Percentiles rank a stretch among this genome's conserved stretches.
These are phyloP conservation scores for Candida yuanshanica DNA, from an alignment of 805 yeast species.

Conservation along the genomic window DNA sequence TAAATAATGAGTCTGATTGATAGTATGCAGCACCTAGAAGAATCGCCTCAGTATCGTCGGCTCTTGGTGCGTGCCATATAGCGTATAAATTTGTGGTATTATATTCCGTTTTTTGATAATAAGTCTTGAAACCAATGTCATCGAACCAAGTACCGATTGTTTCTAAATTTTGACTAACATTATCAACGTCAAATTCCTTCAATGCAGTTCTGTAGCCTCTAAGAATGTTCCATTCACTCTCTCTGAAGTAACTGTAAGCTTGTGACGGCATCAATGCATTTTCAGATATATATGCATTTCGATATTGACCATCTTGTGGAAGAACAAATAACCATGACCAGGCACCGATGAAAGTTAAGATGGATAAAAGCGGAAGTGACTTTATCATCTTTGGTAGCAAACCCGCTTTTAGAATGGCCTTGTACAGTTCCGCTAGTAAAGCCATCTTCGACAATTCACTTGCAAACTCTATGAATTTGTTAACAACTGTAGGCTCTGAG, in stretches of 20 bases:
- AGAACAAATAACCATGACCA: constrained; percentile 53
- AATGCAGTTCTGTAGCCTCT: constrained; percentile 67
- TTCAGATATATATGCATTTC: constrained; percentile 85
- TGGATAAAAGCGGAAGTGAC: constrained; percentile 38
- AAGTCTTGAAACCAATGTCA: constrained; percentile 68
- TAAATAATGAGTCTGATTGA: constrained; percentile 56
- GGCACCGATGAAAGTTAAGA: constrained; percentile 40
- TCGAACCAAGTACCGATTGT: constrained; percentile 53
- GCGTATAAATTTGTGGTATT: constrained; percentile 62
- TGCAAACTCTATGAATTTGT: too few species aligned
- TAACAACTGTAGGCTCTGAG: too few species aligned
- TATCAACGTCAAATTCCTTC: constrained; percentile 27
- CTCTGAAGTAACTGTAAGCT: constrained; percentile 86
- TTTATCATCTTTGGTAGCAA: constrained; percentile 40
- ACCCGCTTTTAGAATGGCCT: constrained; percentile 38
- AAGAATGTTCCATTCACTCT: constrained; percentile 88
- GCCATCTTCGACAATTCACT: too few species aligned
- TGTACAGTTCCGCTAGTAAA: constrained; percentile 38
- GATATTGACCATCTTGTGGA: constrained; percentile 77
- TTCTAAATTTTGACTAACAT: constrained; percentile 33
- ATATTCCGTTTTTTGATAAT: constrained; percentile 31
- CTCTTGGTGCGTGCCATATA: constrained; percentile 85
- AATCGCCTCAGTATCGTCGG: constrained; percentile 94
- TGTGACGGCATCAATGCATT: constrained; percentile 97
- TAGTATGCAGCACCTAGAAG: constrained; percentile 86